Percentiles rank a stretch among this genome's conserved stretches.
These are phyloP conservation scores for Phytopythium cucurbitacearum DNA, from an alignment of 352 stramenopile genomes.

Conservation along the genomic window DNA sequence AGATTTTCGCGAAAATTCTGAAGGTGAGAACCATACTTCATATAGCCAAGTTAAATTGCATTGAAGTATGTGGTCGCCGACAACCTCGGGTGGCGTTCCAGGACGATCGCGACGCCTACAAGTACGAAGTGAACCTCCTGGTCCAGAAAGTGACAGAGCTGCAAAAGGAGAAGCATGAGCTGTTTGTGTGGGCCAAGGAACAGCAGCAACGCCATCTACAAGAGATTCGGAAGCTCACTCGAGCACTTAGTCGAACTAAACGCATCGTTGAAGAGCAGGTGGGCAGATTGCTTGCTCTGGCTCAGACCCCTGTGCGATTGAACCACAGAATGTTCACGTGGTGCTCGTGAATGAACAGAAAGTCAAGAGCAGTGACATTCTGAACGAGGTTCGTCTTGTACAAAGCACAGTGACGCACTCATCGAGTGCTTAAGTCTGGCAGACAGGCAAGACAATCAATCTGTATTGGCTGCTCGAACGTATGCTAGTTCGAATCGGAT, in stretches of 20 bases:
- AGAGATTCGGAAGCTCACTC: conserved; percentile 81
- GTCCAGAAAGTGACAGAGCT: conserved; percentile 61
- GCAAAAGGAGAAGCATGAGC: conserved; percentile 68
- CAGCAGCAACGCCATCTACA: conserved; percentile 72
- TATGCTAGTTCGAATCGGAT: background rate
- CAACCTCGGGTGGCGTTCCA: conserved; percentile 4
- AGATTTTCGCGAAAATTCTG: conserved; percentile 84
- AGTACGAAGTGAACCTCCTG: conserved; percentile 63
- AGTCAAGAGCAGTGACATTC: conserved; percentile 29
- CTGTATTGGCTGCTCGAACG: background rate
- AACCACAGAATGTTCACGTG: background rate
- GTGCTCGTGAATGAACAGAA: conserved; percentile 16
- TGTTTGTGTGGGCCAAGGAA: conserved; percentile 65
- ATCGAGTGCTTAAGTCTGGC: conserved; percentile 11
- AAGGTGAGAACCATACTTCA: conserved; percentile 27
- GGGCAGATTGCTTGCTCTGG: background rate
- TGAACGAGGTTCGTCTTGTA: conserved; percentile 34
- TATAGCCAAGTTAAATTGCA: background rate
- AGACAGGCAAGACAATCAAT: background rate
- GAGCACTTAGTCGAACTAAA: conserved; percentile 51
- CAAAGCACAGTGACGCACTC: conserved; percentile 26
- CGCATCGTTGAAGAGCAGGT: conserved; percentile 65
- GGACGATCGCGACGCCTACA: conserved; percentile 78
- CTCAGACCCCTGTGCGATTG: background rate
- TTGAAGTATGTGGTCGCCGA: background rate